phyloP scores from a whole-genome alignment of 2,329 filamentous ascomycete genomes.

The Mollisia scopiformis region DNA sequence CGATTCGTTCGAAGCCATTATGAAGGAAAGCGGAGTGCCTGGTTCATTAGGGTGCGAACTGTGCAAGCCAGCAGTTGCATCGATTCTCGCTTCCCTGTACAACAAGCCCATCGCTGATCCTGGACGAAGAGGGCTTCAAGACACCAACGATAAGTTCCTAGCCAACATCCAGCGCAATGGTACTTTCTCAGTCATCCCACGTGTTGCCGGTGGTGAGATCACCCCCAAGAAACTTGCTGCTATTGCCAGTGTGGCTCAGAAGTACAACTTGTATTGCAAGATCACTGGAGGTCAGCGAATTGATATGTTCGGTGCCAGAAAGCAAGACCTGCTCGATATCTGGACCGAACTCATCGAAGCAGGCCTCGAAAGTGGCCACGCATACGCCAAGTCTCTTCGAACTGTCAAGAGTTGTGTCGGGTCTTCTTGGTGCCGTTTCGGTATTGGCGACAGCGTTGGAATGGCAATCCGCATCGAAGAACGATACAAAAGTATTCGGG shows the following conservation, averaged over 20 bases:
- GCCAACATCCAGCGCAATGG: constrained; percentile 92
- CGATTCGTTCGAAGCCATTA: constrained; percentile 72
- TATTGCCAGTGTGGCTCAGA: constrained; percentile 82
- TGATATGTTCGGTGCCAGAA: constrained; percentile 89
- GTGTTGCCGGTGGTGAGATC: constrained; percentile 84
- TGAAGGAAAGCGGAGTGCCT: constrained; percentile 77
- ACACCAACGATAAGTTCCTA: constrained; percentile 87
- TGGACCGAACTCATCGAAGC: constrained; percentile 81
- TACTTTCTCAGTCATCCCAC: constrained; percentile 85
- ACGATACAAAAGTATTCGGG: constrained; percentile 88
- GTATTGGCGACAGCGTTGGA: constrained; percentile 86
- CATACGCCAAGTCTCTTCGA: constrained; percentile 85
- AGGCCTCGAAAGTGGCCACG: constrained; percentile 89
- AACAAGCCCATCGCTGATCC: constrained; percentile 76
- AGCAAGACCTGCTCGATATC: constrained; percentile 81
- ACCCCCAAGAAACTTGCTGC: constrained; percentile 83
- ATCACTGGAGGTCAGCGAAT: constrained; percentile 92
- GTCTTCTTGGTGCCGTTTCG: constrained; percentile 88
- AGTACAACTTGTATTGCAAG: constrained; percentile 85
- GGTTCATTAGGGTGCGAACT: constrained; percentile 78
- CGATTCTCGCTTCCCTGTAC: constrained; percentile 80
- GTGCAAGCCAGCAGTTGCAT: constrained; percentile 82
- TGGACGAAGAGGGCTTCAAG: constrained; percentile 76
- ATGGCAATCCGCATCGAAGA: constrained; percentile 89
- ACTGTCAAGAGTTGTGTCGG: constrained; percentile 94